phyloP scores from a whole-genome alignment of 2,329 filamentous ascomycete species.

The Diaporthe sp. region DNA sequence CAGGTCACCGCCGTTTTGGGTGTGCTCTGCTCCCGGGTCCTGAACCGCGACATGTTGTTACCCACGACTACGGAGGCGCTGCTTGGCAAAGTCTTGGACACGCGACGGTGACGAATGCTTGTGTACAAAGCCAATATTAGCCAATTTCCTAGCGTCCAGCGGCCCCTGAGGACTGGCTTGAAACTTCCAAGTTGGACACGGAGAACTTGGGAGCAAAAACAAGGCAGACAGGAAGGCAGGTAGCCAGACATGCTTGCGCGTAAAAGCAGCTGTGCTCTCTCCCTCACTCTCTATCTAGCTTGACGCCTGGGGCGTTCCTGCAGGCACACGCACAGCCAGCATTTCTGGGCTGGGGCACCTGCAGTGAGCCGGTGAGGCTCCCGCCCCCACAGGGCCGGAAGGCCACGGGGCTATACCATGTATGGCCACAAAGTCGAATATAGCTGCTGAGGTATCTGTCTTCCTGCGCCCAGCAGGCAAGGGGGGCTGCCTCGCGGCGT shows the following conservation, averaged over 20 bases:
- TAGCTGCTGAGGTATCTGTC: neutral
- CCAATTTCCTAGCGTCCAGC: constrained; percentile 14
- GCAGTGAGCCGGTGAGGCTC: neutral
- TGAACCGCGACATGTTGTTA: neutral
- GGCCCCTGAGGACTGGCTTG: constrained; percentile 20
- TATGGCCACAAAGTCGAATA: constrained; percentile 10
- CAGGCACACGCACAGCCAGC: neutral
- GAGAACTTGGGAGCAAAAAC: neutral
- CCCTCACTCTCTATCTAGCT: neutral
- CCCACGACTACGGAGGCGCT: constrained; percentile 12
- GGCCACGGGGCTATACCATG: neutral
- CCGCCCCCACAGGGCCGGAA: constrained; percentile 10
- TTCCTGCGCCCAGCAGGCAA: neutral
- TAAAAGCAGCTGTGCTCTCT: neutral
- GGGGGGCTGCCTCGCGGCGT: neutral
- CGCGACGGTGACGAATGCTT: constrained; percentile 21
- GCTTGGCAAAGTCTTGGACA: constrained; percentile 29
- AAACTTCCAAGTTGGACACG: neutral
- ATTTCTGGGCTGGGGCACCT: neutral
- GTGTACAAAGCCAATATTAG: constrained; percentile 18
- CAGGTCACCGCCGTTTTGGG: constrained; percentile 8
- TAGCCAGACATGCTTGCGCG: neutral
- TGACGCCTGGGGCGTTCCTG: neutral
- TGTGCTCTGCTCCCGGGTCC: neutral
- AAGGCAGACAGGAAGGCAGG: constrained; percentile 2